Conservation (phyloP, 331 rosid species). For the Malus hybrid region DNA sequence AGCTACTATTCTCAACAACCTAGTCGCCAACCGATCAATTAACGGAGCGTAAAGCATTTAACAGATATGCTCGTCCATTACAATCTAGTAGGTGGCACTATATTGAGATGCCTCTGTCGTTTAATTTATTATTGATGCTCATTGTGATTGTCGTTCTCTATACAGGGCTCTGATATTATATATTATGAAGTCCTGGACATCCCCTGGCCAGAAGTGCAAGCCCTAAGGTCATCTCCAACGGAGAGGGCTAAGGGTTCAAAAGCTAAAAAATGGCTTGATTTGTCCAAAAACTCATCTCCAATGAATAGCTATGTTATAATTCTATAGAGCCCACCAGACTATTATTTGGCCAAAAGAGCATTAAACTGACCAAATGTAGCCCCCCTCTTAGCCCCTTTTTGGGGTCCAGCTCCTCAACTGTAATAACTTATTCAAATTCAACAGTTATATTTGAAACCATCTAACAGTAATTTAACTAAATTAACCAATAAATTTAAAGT, state of each 20-base stretch:
- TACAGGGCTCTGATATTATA: slow-evolving; percentile 61
- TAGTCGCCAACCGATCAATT: slow-evolving; percentile 76
- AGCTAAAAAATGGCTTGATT: no score
- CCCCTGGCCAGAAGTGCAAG: slow-evolving; percentile 80
- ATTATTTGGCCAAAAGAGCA: no score
- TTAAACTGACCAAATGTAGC: no score
- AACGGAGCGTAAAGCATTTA: slow-evolving; percentile 61
- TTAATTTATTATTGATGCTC: not conserved
- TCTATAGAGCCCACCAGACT: not conserved
- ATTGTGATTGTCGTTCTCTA: slow-evolving; percentile 3
- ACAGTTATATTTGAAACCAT: no score
- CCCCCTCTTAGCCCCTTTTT: no score
- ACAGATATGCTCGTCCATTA: slow-evolving; percentile 74
- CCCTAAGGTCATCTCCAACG: slow-evolving; percentile 16
- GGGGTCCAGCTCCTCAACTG: no score
- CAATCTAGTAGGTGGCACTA: slow-evolving; percentile 53
- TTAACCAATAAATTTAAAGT: no score
- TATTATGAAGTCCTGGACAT: slow-evolving; percentile 85
- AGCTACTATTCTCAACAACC: slow-evolving; percentile 89
- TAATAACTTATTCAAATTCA: no score
- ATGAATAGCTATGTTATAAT: no score
- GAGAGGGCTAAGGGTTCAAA: no score
- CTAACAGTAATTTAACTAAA: no score
- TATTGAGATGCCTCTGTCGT: not conserved
- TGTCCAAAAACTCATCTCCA: no score